A percentile compares a stretch with the other conserved stretches of the same genome.
Evolutionary conservation across 1,139 yeast genomes (phyloP).

Genomic region (Candida labiduridarum): DNA sequence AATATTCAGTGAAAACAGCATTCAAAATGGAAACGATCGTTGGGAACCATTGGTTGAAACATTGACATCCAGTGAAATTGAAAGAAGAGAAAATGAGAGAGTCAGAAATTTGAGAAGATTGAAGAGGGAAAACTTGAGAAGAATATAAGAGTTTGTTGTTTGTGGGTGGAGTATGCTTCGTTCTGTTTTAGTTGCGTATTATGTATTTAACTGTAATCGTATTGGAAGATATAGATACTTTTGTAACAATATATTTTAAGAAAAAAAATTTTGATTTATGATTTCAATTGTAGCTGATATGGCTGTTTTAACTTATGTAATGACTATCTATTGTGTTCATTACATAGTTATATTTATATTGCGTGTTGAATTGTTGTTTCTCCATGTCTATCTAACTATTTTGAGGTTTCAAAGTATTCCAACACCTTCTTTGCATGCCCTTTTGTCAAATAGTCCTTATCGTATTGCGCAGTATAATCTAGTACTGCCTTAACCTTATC

Average conservation of each 20-base stretch:
- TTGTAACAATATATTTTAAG: too few relatives aligned
- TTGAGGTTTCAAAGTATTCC: not conserved
- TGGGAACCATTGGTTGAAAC: slow-evolving; percentile 92
- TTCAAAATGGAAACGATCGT: slow-evolving; percentile 56
- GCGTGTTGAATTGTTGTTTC: not conserved
- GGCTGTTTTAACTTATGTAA: too few relatives aligned
- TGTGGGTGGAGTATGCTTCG: too few relatives aligned
- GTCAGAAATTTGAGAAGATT: slow-evolving; percentile 89
- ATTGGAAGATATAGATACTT: slow-evolving; percentile 46
- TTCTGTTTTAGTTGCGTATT: too few relatives aligned
- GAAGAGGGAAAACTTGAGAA: slow-evolving; percentile 84
- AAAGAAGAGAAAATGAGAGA: slow-evolving; percentile 91
- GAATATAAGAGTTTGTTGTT: slow-evolving; percentile 33
- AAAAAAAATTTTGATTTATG: too few relatives aligned
- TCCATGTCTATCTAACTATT: not conserved
- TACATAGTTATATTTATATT: too few relatives aligned
- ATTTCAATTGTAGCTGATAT: too few relatives aligned
- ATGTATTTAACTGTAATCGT: slow-evolving; percentile 40
- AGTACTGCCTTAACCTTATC: slow-evolving; percentile 42
- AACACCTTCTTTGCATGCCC: slow-evolving; percentile 57
- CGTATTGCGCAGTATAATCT: slow-evolving; percentile 48
- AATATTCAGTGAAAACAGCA: slow-evolving; percentile 47
- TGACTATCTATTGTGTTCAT: too few relatives aligned
- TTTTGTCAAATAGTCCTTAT: slow-evolving; percentile 58
- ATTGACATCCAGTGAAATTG: slow-evolving; percentile 90